phyloP scores from a whole-genome alignment of 106 monocot genomes.

The Chionographis japonica region DNA sequence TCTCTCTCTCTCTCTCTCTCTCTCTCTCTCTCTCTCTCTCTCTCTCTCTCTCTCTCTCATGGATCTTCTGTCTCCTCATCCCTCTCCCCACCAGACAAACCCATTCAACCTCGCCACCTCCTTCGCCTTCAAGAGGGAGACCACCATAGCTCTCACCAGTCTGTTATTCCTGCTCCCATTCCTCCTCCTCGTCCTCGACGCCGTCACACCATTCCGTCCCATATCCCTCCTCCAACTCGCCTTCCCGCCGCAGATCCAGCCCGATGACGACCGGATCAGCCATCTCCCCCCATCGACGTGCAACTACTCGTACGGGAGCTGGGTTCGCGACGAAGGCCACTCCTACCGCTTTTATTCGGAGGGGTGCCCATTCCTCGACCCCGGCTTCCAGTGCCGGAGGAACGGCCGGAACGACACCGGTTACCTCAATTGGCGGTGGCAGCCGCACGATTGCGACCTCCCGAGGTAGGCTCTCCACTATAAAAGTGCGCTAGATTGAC shows the following conservation, averaged over 20 bases:
- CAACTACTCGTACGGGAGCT: constrained; percentile 55
- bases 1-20: no score
- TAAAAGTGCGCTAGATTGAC: background rate
- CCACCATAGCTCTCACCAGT: background rate
- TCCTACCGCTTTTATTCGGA: constrained; percentile 37
- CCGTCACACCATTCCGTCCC: background rate
- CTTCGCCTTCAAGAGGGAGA: background rate
- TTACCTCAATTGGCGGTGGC: constrained; percentile 84
- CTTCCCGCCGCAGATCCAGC: background rate
- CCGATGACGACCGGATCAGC: background rate
- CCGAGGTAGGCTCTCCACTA: constrained; percentile 37
- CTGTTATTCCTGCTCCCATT: background rate
- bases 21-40: no score
- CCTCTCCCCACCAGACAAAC: background rate
- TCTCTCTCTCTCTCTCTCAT: constrained; percentile 2
- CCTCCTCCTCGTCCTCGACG: constrained; percentile 5
- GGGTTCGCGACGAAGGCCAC: constrained; percentile 48
- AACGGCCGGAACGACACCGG: constrained; percentile 61
- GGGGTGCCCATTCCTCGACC: constrained; percentile 74
- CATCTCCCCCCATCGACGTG: constrained; percentile 9
- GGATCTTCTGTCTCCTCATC: background rate
- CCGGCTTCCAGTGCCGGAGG: constrained; percentile 62
- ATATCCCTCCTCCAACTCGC: background rate
- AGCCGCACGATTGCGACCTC: constrained; percentile 56
- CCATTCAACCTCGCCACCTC: background rate